Percentiles rank a stretch among this genome's conserved stretches.
Conservation (phyloP, 2,329 filamentous ascomycete species). For the Diplodia scrobiculata region DNA sequence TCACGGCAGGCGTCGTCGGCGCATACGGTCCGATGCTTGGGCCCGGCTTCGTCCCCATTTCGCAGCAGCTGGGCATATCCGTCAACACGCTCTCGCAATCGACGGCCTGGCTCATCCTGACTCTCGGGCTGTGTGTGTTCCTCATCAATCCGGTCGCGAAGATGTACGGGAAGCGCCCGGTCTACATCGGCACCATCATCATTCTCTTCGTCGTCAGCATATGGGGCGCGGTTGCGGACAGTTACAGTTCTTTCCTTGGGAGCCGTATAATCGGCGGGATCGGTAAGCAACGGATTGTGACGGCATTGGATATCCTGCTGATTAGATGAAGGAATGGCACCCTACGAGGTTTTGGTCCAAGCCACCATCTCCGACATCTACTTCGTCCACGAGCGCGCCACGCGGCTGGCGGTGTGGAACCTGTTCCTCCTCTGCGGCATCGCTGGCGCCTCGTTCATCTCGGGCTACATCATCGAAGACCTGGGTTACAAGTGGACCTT, state of each 20-base stretch:
- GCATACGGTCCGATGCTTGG: constrained; percentile 57
- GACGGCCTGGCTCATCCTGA: constrained; percentile 55
- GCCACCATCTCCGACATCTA: constrained; percentile 53
- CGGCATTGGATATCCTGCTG: neutral
- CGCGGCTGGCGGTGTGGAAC: constrained; percentile 46
- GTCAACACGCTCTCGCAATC: constrained; percentile 50
- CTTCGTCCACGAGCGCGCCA: constrained; percentile 51
- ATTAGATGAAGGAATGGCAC: constrained; percentile 47
- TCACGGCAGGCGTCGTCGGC: constrained; percentile 53
- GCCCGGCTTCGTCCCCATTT: constrained; percentile 54
- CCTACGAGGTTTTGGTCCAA: constrained; percentile 57
- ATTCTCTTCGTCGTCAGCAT: constrained; percentile 54
- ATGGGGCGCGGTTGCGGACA: constrained; percentile 51
- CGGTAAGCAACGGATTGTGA: constrained; percentile 30
- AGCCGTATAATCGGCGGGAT: constrained; percentile 53
- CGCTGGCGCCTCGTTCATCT: constrained; percentile 44
- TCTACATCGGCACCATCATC: constrained; percentile 53
- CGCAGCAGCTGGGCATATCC: constrained; percentile 49
- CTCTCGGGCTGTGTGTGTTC: constrained; percentile 54
- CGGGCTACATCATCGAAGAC: constrained; percentile 47
- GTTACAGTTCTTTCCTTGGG: constrained; percentile 52
- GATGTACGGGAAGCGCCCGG: constrained; percentile 54
- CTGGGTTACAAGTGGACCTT: constrained; percentile 49
- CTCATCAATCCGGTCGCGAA: constrained; percentile 57
- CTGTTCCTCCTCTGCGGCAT: constrained; percentile 48